A percentile compares a stretch with the other conserved stretches of the same genome.
Conservation (phyloP, 768 basidiomycete species). For the Hygrophoropsis aurantiaca region DNA sequence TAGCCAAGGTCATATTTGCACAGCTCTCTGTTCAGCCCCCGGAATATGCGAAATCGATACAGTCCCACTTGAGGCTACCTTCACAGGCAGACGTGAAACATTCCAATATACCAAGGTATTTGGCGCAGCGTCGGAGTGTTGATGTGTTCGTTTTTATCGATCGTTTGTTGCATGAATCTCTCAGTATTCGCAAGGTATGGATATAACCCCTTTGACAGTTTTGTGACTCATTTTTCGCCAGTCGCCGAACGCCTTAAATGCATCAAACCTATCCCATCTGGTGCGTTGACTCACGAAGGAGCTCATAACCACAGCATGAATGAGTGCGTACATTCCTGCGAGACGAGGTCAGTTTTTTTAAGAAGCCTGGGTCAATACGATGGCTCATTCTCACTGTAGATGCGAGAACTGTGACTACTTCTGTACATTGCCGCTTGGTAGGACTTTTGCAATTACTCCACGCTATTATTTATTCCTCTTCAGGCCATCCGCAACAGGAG, state of each 20-base stretch:
- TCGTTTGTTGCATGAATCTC: not conserved
- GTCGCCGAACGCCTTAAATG: constrained; percentile 53
- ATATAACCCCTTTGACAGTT: not conserved
- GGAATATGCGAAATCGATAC: constrained; percentile 64
- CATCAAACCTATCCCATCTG: constrained; percentile 44
- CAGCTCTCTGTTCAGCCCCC: constrained; percentile 36
- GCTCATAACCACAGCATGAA: constrained; percentile 49
- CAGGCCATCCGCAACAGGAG: constrained; percentile 59
- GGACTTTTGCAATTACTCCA: not conserved
- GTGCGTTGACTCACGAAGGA: constrained; percentile 43
- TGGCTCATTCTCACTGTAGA: constrained; percentile 25
- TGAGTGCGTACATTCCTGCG: constrained; percentile 52
- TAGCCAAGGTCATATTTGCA: constrained; percentile 55
- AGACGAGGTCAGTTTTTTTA: constrained; percentile 38
- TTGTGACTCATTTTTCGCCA: constrained; percentile 13
- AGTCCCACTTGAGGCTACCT: constrained; percentile 58
- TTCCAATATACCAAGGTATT: constrained; percentile 66
- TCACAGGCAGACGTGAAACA: constrained; percentile 56
- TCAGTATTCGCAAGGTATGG: constrained; percentile 55
- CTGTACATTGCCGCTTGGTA: constrained; percentile 57
- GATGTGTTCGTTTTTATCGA: too few species aligned
- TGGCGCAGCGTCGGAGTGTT: not conserved
- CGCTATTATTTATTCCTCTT: not conserved
- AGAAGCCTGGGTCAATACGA: not conserved
- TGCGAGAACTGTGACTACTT: constrained; percentile 59